A percentile compares a stretch with the other conserved stretches of the same genome.
phyloP scores from a whole-genome alignment of 1,284 basidiomycete species.

The Boletus smithii region DNA sequence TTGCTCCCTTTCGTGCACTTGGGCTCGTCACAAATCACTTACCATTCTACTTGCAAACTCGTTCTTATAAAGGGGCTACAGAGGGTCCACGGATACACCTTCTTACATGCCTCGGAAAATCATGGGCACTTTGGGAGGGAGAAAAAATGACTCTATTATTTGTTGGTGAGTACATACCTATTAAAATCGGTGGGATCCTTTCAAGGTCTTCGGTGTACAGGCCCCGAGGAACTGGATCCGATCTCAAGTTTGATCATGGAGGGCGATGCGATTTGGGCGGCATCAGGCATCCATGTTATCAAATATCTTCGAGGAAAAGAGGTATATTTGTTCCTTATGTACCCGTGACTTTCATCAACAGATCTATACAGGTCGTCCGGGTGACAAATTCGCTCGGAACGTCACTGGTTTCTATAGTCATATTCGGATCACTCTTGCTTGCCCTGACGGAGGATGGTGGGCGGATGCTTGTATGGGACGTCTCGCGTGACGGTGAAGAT shows the following conservation, averaged over 20 bases:
- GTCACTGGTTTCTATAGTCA: constrained; percentile 56
- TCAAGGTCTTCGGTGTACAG: constrained; percentile 40
- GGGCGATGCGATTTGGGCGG: constrained; percentile 83
- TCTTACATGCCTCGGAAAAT: constrained; percentile 84
- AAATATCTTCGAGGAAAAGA: constrained; percentile 89
- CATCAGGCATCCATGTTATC: constrained; percentile 67
- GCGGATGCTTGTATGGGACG: constrained; percentile 82
- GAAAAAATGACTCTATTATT: constrained; percentile 91
- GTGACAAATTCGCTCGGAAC: constrained; percentile 63
- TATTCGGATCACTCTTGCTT: constrained; percentile 81
- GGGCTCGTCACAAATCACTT: constrained; percentile 91
- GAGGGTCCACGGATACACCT: constrained; percentile 81
- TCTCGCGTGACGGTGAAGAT: constrained; percentile 40
- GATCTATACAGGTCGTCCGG: constrained; percentile 40
- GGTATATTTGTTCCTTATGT: constrained; percentile 40
- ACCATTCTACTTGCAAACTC: constrained; percentile 85
- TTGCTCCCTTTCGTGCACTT: constrained; percentile 92
- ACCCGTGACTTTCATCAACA: constrained; percentile 6
- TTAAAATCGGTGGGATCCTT: neutral
- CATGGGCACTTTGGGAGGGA: constrained; percentile 97
- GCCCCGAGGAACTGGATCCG: constrained; percentile 70
- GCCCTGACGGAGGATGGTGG: constrained; percentile 78
- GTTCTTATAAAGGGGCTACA: constrained; percentile 83
- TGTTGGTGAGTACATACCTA: constrained; percentile 62
- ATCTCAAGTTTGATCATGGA: constrained; percentile 82